Evolutionary conservation across 208 protist species (phyloP).

Genomic region (Acanthamoeba castellanii): DNA sequence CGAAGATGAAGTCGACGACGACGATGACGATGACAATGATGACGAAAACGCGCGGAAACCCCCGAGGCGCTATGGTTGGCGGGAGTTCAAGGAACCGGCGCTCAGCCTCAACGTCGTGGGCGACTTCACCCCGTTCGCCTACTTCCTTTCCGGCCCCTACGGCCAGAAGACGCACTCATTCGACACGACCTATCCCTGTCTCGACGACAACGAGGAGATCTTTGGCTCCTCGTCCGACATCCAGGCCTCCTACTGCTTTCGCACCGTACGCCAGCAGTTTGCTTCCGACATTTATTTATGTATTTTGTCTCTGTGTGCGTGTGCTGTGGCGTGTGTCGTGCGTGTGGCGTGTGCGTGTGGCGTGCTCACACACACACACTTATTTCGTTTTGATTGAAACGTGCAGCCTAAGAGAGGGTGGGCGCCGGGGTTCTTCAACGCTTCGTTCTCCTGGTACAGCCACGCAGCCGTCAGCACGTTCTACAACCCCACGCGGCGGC

Average conservation of each 20-base stretch:
- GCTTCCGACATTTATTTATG: background rate
- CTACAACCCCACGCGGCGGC: background rate
- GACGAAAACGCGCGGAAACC: too few relatives aligned
- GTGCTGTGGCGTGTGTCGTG: too few relatives aligned
- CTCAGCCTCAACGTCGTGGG: background rate
- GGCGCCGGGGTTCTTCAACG: conserved; percentile 36
- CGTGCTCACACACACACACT: background rate
- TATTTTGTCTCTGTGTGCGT: too few relatives aligned
- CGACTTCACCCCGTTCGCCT: background rate
- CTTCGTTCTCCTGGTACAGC: conserved; percentile 6
- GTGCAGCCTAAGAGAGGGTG: background rate
- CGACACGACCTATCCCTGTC: background rate
- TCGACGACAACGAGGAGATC: background rate
- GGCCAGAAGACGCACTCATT: background rate
- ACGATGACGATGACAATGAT: background rate
- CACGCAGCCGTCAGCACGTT: background rate
- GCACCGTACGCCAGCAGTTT: background rate
- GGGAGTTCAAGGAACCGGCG: background rate
- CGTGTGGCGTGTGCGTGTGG: too few relatives aligned
- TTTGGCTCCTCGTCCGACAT: background rate
- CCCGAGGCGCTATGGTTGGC: background rate
- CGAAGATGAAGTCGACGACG: background rate
- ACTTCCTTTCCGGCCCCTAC: conserved; percentile 9
- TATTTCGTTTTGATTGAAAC: background rate
- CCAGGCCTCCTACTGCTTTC: background rate